Percentiles rank a stretch among this genome's conserved stretches.
Conservation (phyloP, 306 rosid genomes). For the Sicyos edulis region DNA sequence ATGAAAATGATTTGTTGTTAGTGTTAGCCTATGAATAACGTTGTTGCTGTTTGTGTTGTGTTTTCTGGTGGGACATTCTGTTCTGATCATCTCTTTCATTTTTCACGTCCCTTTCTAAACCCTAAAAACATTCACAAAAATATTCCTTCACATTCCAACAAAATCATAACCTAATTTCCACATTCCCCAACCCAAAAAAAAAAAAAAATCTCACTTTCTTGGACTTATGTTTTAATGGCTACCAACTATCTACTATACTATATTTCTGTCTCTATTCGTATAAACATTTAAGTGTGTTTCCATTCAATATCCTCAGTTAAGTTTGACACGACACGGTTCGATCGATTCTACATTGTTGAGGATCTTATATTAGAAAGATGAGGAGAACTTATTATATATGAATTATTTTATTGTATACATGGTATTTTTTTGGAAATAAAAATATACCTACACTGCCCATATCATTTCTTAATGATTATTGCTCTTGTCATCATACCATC, state of each 20-base stretch:
- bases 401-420: too few species aligned
- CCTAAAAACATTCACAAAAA: conserved; percentile 8
- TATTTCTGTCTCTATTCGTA: not conserved
- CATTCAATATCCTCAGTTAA: too few species aligned
- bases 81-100: not conserved
- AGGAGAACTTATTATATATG: too few species aligned
- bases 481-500: too few species aligned
- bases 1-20: conserved; percentile 3
- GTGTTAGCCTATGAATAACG: not conserved
- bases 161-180: conserved; percentile 5
- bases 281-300: too few species aligned
- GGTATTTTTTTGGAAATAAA: too few species aligned
- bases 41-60: not conserved
- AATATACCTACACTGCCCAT: too few species aligned
- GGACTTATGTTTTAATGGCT: not conserved
- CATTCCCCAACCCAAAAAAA: not conserved
- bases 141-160: not conserved
- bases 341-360: too few species aligned
- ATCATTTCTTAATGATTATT: not conserved
- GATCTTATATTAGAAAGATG: too few species aligned
- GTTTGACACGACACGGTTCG: too few species aligned
- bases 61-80: not conserved
- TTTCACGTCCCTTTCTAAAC: not conserved
- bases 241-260: not conserved
- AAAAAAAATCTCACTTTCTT: not conserved